Evolutionary conservation across 495 filamentous ascomycete species (phyloP).

Genomic region (Aspergillus nidulans): DNA sequence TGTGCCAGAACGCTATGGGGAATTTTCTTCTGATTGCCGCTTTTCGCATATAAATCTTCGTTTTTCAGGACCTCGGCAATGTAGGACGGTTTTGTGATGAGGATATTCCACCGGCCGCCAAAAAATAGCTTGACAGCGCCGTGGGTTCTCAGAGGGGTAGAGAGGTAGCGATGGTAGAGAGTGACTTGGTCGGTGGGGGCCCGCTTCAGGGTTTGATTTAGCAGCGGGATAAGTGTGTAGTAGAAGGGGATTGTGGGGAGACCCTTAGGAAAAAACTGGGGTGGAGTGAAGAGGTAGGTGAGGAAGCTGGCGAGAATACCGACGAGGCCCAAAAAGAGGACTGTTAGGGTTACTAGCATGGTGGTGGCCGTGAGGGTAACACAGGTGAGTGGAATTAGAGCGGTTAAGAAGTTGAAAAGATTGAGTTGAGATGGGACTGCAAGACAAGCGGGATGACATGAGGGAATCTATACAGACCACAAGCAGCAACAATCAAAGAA

Average conservation of each 20-base stretch:
- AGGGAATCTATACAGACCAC: too few species aligned
- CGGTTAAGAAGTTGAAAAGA: not conserved
- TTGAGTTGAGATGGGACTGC: too few species aligned
- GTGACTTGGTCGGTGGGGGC: constrained; percentile 14
- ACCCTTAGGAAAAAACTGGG: constrained; percentile 14
- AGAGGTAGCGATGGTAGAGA: constrained; percentile 14
- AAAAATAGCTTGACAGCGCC: constrained; percentile 38
- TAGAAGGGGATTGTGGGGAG: constrained; percentile 19
- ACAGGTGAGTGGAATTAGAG: not conserved
- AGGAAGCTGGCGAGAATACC: not conserved
- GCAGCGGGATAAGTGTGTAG: constrained; percentile 15
- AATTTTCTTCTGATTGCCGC: constrained; percentile 35
- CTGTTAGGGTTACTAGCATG: not conserved
- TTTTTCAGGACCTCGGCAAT: constrained; percentile 32
- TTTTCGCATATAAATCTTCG: constrained; percentile 32
- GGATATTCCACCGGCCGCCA: constrained; percentile 27
- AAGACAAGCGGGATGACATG: too few species aligned
- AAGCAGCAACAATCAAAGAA: too few species aligned
- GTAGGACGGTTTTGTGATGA: constrained; percentile 21
- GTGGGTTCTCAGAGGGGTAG: constrained; percentile 16
- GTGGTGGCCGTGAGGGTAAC: not conserved
- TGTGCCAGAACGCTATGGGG: constrained; percentile 28
- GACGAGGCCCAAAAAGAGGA: not conserved
- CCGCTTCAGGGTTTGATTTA: not conserved
- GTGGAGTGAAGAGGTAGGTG: not conserved